A percentile compares a stretch with the other conserved stretches of the same genome.
phyloP scores from a whole-genome alignment of 371 early-diverging fungal species.

The Syncephalastrum racemosum region DNA sequence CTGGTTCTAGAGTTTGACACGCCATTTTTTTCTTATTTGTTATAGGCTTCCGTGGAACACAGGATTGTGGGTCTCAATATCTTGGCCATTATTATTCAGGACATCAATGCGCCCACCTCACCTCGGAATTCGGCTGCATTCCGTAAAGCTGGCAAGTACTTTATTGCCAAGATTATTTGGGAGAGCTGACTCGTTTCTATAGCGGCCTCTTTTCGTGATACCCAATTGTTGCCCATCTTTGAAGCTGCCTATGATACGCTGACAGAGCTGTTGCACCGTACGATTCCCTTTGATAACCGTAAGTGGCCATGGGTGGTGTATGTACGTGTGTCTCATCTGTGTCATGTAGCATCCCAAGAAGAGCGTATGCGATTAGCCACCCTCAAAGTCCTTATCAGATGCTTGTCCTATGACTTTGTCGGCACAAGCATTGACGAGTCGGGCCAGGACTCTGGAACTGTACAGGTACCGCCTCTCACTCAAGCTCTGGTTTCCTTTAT shows the following conservation, averaged over 20 bases:
- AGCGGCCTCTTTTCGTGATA: slow-evolving; percentile 84
- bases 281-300: slow-evolving; percentile 46
- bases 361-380: slow-evolving; percentile 60
- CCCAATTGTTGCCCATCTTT: slow-evolving; percentile 73
- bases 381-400: slow-evolving; percentile 65
- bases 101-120: slow-evolving; percentile 64
- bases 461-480: slow-evolving; percentile 54
- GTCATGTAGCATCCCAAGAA: slow-evolving; percentile 41
- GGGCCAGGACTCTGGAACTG: slow-evolving; percentile 77
- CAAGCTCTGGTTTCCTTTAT: no score
- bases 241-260: slow-evolving; percentile 65
- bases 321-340: background rate
- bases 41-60: slow-evolving; percentile 61
- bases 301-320: background rate
- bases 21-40: slow-evolving; percentile 4
- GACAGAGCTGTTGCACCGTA: slow-evolving; percentile 42
- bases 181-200: slow-evolving; percentile 9
- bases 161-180: slow-evolving; percentile 5
- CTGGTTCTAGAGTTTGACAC: background rate
- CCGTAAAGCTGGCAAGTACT: slow-evolving; percentile 61
- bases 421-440: slow-evolving; percentile 86
- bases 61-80: slow-evolving; percentile 67
- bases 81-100: slow-evolving; percentile 56
- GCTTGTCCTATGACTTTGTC: slow-evolving; percentile 85
- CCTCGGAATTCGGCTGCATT: slow-evolving; percentile 64